Conservation (phyloP, 495 filamentous ascomycete species). For the Apodospora peruviana region DNA sequence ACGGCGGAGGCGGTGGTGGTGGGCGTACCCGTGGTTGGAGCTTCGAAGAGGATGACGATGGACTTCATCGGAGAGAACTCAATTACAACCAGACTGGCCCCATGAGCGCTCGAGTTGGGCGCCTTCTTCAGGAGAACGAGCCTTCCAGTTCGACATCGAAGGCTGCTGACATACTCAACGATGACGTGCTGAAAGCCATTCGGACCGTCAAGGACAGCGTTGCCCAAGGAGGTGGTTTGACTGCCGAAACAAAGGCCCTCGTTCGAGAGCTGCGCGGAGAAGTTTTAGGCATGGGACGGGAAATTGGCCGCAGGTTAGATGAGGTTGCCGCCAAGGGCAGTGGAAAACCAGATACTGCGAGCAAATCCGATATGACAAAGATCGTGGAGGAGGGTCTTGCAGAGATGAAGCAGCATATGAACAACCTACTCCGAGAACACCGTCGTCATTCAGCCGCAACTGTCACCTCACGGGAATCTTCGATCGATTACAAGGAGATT, state of each 20-base stretch:
- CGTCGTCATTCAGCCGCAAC: slow-evolving; percentile 55
- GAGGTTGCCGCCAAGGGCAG: slow-evolving; percentile 45
- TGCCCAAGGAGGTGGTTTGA: slow-evolving; percentile 75
- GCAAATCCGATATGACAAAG: slow-evolving; percentile 64
- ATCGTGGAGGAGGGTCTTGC: slow-evolving; percentile 75
- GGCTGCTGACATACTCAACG: slow-evolving; percentile 43
- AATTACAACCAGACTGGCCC: slow-evolving; percentile 36
- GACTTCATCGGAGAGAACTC: slow-evolving; percentile 35
- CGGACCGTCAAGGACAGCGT: slow-evolving; percentile 82
- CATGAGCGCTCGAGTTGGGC: slow-evolving; percentile 33
- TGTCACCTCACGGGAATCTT: slow-evolving; percentile 6
- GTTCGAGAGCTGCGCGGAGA: slow-evolving; percentile 87
- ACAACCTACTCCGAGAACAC: slow-evolving; percentile 66
- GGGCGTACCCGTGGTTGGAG: slow-evolving; percentile 40
- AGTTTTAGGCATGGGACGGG: slow-evolving; percentile 86
- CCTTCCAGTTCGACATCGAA: slow-evolving; percentile 22
- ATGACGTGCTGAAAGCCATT: slow-evolving; percentile 73
- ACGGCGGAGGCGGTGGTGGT: slow-evolving; percentile 27
- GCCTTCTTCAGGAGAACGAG: slow-evolving; percentile 30
- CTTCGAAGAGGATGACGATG: slow-evolving; percentile 40
- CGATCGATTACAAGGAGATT: slow-evolving; percentile 69
- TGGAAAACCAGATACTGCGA: slow-evolving; percentile 45
- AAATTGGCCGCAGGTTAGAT: slow-evolving; percentile 79
- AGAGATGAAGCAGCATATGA: slow-evolving; percentile 76
- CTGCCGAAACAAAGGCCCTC: slow-evolving; percentile 82